Base-by-base conservation (phyloP, 73 alveolate genomes). In the Loxodes magnus region DNA sequence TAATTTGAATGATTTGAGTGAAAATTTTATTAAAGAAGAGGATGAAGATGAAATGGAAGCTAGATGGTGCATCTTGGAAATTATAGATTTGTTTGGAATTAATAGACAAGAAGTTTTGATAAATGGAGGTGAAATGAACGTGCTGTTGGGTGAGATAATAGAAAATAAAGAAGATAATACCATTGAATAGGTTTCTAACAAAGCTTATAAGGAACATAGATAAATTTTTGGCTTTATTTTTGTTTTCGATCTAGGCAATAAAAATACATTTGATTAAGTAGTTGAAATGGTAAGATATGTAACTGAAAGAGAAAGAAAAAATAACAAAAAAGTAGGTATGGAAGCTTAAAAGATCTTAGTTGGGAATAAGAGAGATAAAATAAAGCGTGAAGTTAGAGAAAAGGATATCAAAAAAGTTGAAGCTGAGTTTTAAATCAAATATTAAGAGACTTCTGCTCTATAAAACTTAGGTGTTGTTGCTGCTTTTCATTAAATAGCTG, bases 331-430 rank as follows among this genome's bases (percentile, higher is more conserved):
- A 23, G 27, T 25, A 25, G 22, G 43, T 22, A 41, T 37, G 9
- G 10, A 10, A 1, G 59, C 59, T 0, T 37, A 14, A 7, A 46
- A 46, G 17, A 46, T 46, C 2, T 41, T 46, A 25, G 59, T 46
- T 10, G 59, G 59, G 4, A 57, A 41, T 19, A 57, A 57, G 48
- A 57, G 7, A 15, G 65, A 49, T 25, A n/a, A n/a, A n/a, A n/a
- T n/a, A n/a, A n/a, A n/a, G n/a, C n/a, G n/a, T n/a, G n/a, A n/a
- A n/a, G n/a, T n/a, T n/a, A n/a, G n/a, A n/a, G n/a, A n/a, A n/a
- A n/a, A n/a, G n/a, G n/a, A n/a, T n/a, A n/a, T n/a, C n/a, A n/a
- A n/a, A n/a, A n/a, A n/a, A n/a, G n/a, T n/a, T n/a, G n/a, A n/a
- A n/a, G n/a, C n/a, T n/a, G n/a, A n/a, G n/a, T n/a, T n/a, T n/a